Base-by-base conservation (phyloP, 1,284 basidiomycete species). In the Irpex sp. region DNA sequence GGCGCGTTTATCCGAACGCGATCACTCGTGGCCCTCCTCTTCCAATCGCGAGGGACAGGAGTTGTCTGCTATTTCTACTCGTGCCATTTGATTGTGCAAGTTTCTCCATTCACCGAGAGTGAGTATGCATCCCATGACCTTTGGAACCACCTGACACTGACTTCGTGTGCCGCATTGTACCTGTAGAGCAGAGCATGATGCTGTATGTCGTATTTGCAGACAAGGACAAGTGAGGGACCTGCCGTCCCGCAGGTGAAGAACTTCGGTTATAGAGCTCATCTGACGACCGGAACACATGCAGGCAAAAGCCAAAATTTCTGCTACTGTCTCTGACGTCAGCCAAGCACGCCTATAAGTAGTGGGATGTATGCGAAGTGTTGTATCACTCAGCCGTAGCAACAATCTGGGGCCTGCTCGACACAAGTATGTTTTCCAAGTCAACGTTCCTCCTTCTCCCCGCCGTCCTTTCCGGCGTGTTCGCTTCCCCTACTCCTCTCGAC, bases 401-500 rank as follows among this genome's bases (percentile, higher is more conserved):
- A 40, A 26, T 17, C 21, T 13, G 21, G 17, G 15, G 11, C 13
- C 13, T 19, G n/a, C 11, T 17, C 51, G n/a, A 15, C 21, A 17
- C n/a, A 15, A 38, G 21, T 6, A 65, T 65, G 60, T 44, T 62
- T 48, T 38, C 40, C 19, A 59, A 63, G 26, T 52, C 59, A 38
- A 15, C 59, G 21, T 34, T 58, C 40, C 31, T 65, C 40, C 51
- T 74, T 58, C 15, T 72, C 58, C 64, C 74, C 7, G 48, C 68
- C 62, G 13, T 56, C 13, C 34, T 56, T 6, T 34, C 15, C 54
- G 36, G 19, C 15, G 63, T 69, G 63, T 68, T 60, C 49, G 60
- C 70, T 1, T 54, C 58, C 17, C 59, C 62, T 5, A 47, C 62
- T 38, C 65, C 67, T 3, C 61, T 64, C 11, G 69, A 65, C 62